These are phyloP conservation scores for Apophysomyces ossiformis DNA, from an alignment of 371 early-diverging fungal species.

Conservation along the genomic window DNA sequence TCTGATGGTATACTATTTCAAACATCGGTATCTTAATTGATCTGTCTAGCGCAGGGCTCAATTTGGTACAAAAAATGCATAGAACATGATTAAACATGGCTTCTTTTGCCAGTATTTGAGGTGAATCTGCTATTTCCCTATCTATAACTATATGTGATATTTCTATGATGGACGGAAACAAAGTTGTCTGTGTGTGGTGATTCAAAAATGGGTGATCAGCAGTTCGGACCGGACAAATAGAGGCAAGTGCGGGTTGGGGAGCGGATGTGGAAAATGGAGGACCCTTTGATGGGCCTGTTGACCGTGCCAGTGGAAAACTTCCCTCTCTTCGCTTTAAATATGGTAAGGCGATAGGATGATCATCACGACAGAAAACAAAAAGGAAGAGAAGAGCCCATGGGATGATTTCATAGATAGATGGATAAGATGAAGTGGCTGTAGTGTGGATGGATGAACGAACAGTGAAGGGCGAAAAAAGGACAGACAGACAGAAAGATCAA, in stretches of 20 bases:
- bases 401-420: not conserved
- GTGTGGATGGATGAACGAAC: too few species aligned
- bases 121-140: too few species aligned
- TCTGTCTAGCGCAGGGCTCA: too few species aligned
- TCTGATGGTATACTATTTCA: too few species aligned
- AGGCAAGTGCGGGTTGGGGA: not conserved
- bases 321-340: conserved; percentile 12
- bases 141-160: too few species aligned
- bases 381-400: not conserved
- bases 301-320: conserved; percentile 2
- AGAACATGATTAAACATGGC: too few species aligned
- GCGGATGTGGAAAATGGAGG: not conserved
- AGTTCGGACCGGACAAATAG: not conserved
- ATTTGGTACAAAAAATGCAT: too few species aligned
- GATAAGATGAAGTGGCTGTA: conserved; percentile 7
- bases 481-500: not conserved
- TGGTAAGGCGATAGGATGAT: not conserved
- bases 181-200: too few species aligned
- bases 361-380: not conserved
- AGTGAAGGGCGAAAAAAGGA: not conserved
- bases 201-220: too few species aligned
- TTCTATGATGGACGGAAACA: too few species aligned
- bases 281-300: conserved; percentile 2
- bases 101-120: too few species aligned
- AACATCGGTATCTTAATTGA: too few species aligned